Base-by-base conservation (phyloP, 306 rosid species). In the Elaeagnus macrophylla region DNA sequence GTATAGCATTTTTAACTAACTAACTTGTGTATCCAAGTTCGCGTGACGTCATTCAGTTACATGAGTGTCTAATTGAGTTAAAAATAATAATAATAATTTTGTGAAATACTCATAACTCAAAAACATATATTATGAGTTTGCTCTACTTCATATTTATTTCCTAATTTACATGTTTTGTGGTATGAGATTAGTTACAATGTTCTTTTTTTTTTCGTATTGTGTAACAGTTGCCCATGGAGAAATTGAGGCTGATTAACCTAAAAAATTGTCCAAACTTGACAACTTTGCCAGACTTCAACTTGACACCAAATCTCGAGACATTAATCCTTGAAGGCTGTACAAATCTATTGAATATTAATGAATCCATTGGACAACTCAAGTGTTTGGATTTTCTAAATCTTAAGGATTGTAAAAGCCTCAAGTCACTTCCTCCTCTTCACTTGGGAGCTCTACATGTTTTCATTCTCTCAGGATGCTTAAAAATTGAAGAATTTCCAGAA, bases 241-340 rank as follows among this genome's bases (percentile, higher is more conserved):
- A 35, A n/a, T 11, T 53, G 19, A 53, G 42, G 52, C 36, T 17
- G 8, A 35, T 53, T 6, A 9, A 62, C 16, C 43, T 62, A 0
- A 42, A 42, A 12, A 56, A 53, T 39, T 62, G 59, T n/a, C 3
- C 32, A 20, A 18, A 16, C 51, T 42, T 62, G 25, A 51, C 37
- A 7, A 43, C 42, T 32, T 41, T 52, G 9, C 67, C 60, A n/a
- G 59, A 62, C 39, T 15, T 53, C 7, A 14, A 15, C 1, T 50
- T 37, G 7, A 19, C 12, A 18, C 60, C 67, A 43, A 53, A 53
- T 53, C 56, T 60, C 1, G 65, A 60, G 39, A 48, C 14, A 12
- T 39, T 60, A 55, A 18, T 60, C 38, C 50, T 62, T 19, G 40
- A 55, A 40, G 67, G 67, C n/a, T 62, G 67, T 44, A 39, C 36